Evolutionary conservation across 2,329 filamentous ascomycete species (phyloP), one percentile per base, ranked within the genome.

Genomic region (Alternaria gaisen): DNA sequence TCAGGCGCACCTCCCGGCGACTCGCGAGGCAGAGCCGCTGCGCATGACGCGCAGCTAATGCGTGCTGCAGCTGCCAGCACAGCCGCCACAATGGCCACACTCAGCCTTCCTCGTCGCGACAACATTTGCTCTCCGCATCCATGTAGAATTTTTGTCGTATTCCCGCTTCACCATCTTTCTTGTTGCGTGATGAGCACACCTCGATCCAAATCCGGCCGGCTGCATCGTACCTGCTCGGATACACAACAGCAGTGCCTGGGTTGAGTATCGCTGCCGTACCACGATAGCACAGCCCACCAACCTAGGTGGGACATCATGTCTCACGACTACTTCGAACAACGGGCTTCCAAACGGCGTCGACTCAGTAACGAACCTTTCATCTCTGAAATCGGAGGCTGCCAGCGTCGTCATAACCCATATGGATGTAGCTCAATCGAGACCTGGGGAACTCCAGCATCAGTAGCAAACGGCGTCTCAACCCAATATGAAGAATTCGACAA

Each of bases 161-260:
- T n/a, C 34, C 9, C 36, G 1, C 14, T 9, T 38, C 16, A 18
- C 1, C 3, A 10, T 38, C 8, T 18, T 16, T 18, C 16, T 18
- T 5, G 36, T 38, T n/a, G 3, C 36, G 1, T n/a, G 1, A n/a
- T 18, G 24, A 0, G 36, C n/a, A 1, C 16, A 18, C 0, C 3
- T 38, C 16, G 16, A 38, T 9, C 7, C 0, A 16, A 38, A 38
- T 1, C 34, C 3, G 9, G 34, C 3, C 36, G 7, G 1, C 34
- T 16, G 36, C 36, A 38, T 38, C 16, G 0, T n/a, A 38, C 36
- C 3, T 0, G n/a, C 1, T 2, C 7, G 4, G 4, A 4, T 18
- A 38, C 36, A n/a, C 36, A 16, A n/a, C 0, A 1, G 3, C 6
- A 18, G 16, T 16, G 3, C 16, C 36, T 38, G 0, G 36, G 36